Evolutionary conservation across 805 yeast species (phyloP).

Genomic region (Metschnikowia chrysomelidarum): DNA sequence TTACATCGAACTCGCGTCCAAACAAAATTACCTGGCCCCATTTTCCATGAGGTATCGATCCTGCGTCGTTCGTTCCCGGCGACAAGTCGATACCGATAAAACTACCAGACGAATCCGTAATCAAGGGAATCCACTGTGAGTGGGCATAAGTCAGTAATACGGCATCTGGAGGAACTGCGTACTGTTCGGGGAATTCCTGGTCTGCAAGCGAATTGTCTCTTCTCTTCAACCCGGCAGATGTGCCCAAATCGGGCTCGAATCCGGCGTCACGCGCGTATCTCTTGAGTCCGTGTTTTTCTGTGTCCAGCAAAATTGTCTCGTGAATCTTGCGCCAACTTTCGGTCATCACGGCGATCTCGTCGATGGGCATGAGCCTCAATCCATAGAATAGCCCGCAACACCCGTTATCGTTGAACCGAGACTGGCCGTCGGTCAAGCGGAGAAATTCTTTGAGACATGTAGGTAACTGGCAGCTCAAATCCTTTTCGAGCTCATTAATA

Average conservation of each 20-base stretch:
- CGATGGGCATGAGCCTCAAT: conserved; percentile 73
- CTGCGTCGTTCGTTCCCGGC: conserved; percentile 9
- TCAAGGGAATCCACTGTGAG: conserved; percentile 87
- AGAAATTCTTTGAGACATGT: conserved; percentile 77
- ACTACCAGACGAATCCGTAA: conserved; percentile 87
- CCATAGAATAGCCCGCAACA: conserved; percentile 76
- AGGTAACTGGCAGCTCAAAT: conserved; percentile 72
- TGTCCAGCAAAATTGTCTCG: conserved; percentile 25
- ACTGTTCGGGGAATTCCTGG: conserved; percentile 44
- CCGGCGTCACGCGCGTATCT: conserved; percentile 6
- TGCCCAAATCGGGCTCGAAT: conserved; percentile 3
- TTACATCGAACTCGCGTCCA: conserved; percentile 92
- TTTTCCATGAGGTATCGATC: conserved; percentile 25
- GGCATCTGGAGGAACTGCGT: conserved; percentile 73
- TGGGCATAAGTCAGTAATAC: conserved; percentile 81
- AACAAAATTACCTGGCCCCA: conserved; percentile 92
- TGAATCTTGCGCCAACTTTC: conserved; percentile 82
- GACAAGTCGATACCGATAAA: conserved; percentile 83
- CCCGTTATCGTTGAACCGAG: conserved; percentile 62
- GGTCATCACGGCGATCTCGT: conserved; percentile 76
- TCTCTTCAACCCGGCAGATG: conserved; percentile 6
- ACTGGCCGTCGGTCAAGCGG: conserved; percentile 87
- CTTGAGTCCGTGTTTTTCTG: conserved; percentile 6
- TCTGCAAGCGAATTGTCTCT: neutral
- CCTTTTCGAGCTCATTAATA: conserved; percentile 78